phyloP scores from a whole-genome alignment of 192 early-diverging fungal species.

The Entomortierella lignicola region DNA sequence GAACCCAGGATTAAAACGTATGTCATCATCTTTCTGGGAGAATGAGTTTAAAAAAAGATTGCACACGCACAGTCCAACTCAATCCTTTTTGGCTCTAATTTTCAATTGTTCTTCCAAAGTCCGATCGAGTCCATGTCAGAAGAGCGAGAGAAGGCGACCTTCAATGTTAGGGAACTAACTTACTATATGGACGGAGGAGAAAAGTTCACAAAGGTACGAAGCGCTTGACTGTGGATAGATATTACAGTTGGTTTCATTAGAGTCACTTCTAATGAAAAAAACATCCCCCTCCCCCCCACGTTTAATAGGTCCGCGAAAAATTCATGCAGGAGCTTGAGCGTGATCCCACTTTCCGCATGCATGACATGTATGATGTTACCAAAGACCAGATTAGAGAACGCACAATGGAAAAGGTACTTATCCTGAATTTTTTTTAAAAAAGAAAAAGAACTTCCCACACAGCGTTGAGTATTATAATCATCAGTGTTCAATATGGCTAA shows the following conservation, averaged over 20 bases:
- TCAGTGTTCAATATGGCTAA: background rate
- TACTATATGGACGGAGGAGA: conserved; percentile 86
- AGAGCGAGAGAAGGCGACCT: conserved; percentile 81
- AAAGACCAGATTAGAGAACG: conserved; percentile 83
- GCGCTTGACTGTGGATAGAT: too few species aligned
- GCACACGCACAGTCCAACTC: background rate
- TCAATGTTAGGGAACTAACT: conserved; percentile 83
- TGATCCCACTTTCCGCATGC: conserved; percentile 83
- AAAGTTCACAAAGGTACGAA: conserved; percentile 56
- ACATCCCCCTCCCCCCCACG: too few species aligned
- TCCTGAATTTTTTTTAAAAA: background rate
- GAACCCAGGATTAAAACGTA: conserved; percentile 53
- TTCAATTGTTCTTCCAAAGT: conserved; percentile 2
- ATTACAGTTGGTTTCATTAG: too few species aligned
- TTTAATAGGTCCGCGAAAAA: conserved; percentile 61
- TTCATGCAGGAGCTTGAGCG: conserved; percentile 90
- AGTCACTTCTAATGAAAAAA: too few species aligned
- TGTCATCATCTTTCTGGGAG: background rate
- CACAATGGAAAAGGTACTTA: conserved; percentile 84
- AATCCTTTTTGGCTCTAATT: too few species aligned
- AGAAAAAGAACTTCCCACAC: too few species aligned
- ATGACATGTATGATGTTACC: conserved; percentile 81
- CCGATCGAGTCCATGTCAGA: conserved; percentile 65
- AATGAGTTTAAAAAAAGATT: background rate
- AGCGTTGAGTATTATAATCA: too few species aligned